Base-by-base conservation (phyloP, 345 rosid species). In the Crucihimalaya himalaica region DNA sequence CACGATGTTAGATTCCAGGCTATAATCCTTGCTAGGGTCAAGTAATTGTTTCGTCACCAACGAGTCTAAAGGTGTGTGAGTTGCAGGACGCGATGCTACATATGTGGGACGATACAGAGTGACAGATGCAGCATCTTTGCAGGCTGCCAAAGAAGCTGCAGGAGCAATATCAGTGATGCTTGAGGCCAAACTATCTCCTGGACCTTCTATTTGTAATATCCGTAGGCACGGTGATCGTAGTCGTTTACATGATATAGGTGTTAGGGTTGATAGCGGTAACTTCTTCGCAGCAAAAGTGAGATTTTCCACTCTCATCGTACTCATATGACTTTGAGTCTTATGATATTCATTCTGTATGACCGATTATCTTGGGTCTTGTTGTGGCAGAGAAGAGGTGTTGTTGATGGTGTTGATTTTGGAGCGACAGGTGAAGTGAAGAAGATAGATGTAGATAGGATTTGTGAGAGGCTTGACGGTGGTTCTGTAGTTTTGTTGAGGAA, bases 341-440 rank as follows among this genome's bases (percentile, higher is more conserved):
- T 32, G 12, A 23, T 18, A 32, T 15, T 23, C 0, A 28, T 2
- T 23, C 27, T 37, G n/a, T 42, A 20, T 68, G 57, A 43, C 61
- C 0, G 15, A 48, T 32, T 27, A 48, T 67, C 56, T 71, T 43
- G 57, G 9, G 27, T 25, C 7, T 50, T 50, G 70, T 76, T 57
- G 46, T 58, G 76, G 55, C 81, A 94, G 98, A 87, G 93, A 77
- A 83, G 87, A 84, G 98, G 97, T 74, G 93, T 89, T 81, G 89
- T 89, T 64, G 85, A 86, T 12, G 97, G 97, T 73, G 87, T 95
- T 81, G 97, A 95, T 77, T 92, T 84, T 84, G 99, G 92, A 78
- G 93, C 97, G 19, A 92, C 97, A 0, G 97, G 99, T 63, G 96
- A 89, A 83, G 97, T 95, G 58, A 94, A 94, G 84, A 92, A 88